phyloP scores from a whole-genome alignment of 2,329 filamentous ascomycete genomes.

The Fusarium torreyae region DNA sequence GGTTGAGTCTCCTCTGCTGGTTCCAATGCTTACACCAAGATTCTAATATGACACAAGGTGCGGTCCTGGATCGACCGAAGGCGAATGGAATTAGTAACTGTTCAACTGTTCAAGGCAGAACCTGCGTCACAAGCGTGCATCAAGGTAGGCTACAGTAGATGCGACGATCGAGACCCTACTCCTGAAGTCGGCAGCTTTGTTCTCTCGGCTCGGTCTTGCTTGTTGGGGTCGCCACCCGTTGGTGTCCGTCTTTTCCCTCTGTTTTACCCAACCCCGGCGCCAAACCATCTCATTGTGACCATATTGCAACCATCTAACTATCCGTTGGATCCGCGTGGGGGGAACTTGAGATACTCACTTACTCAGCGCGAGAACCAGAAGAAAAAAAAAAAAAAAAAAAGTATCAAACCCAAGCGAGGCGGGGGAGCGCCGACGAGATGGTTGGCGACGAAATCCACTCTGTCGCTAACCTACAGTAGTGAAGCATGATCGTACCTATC shows the following conservation, averaged over 20 bases:
- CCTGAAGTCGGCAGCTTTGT: slow-evolving; percentile 1
- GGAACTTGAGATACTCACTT: not conserved
- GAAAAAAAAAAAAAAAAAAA: slow-evolving; percentile 1
- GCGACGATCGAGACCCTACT: slow-evolving; percentile 37
- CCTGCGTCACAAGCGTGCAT: slow-evolving; percentile 38
- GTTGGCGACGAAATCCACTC: slow-evolving; percentile 30
- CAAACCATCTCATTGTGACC: slow-evolving; percentile 25
- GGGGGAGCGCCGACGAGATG: slow-evolving; percentile 15
- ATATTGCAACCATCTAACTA: not conserved
- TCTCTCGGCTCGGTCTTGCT: slow-evolving; percentile 8
- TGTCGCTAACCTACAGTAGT: slow-evolving; percentile 10
- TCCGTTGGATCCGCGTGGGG: slow-evolving; percentile 24
- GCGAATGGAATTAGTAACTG: slow-evolving; percentile 12
- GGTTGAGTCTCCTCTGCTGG: not conserved
- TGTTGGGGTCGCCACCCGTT: slow-evolving; percentile 26
- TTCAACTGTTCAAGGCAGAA: slow-evolving; percentile 23
- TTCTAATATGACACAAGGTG: slow-evolving; percentile 12
- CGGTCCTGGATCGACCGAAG: slow-evolving; percentile 9
- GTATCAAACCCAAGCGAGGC: slow-evolving; percentile 19
- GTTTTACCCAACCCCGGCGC: not conserved
- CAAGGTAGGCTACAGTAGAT: slow-evolving; percentile 4
- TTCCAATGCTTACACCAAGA: slow-evolving; percentile 4
- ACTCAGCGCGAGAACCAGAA: not conserved
- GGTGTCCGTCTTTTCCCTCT: slow-evolving; percentile 4
- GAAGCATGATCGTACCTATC: slow-evolving; percentile 37